Evolutionary conservation across 2,329 filamentous ascomycete species (phyloP).

Genomic region (Botrytis squamosa): DNA sequence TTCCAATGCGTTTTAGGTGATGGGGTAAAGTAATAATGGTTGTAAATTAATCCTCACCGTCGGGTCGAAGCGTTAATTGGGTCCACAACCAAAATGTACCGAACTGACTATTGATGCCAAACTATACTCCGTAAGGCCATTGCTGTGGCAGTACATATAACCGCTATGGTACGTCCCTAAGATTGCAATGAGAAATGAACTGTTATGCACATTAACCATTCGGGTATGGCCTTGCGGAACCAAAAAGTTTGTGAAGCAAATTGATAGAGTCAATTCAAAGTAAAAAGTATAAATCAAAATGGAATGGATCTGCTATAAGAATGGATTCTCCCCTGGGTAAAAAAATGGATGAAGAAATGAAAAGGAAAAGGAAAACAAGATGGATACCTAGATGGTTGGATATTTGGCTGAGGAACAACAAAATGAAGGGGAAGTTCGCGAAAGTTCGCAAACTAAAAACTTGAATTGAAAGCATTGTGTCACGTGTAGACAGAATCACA

Average conservation of each 20-base stretch:
- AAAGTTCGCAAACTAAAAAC: neutral
- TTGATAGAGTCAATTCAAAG: neutral
- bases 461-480: neutral
- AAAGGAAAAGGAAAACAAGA: neutral
- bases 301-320: neutral
- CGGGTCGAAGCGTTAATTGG: neutral
- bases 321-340: neutral
- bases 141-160: neutral
- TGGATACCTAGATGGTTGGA: too few relatives aligned
- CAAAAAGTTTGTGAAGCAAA: neutral
- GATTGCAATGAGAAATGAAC: neutral
- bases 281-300: neutral
- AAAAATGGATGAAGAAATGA: neutral
- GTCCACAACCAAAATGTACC: neutral
- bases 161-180: neutral
- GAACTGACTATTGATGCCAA: neutral
- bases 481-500: neutral
- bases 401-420: neutral
- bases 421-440: conserved; percentile 2
- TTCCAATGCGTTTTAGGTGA: neutral
- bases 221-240: neutral
- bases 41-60: neutral
- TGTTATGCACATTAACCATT: neutral
- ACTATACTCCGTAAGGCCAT: neutral
- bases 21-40: neutral